phyloP scores from a whole-genome alignment of 2,329 filamentous ascomycete species.

The Fusarium kyushuense region DNA sequence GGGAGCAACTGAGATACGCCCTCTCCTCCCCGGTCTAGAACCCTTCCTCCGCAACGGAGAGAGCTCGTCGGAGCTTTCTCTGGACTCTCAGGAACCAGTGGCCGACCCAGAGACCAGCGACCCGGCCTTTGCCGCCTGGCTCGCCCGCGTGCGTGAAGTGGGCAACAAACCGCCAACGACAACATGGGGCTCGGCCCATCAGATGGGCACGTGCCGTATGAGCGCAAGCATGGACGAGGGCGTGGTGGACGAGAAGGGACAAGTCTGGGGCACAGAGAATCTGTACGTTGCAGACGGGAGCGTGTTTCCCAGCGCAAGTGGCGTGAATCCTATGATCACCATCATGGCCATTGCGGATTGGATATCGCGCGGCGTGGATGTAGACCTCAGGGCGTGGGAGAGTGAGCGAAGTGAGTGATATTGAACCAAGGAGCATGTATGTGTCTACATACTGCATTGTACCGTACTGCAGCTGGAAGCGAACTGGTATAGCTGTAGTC shows the following conservation, averaged over 20 bases:
- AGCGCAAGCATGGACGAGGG: constrained; percentile 63
- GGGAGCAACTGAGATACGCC: constrained; percentile 84
- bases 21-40: constrained; percentile 70
- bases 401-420: not conserved
- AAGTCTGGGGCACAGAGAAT: constrained; percentile 73
- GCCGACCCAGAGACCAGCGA: constrained; percentile 66
- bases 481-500: constrained; percentile 9
- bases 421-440: constrained; percentile 4
- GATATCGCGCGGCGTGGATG: constrained; percentile 69
- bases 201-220: constrained; percentile 86
- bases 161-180: constrained; percentile 64
- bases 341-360: constrained; percentile 77
- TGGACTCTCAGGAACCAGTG: constrained; percentile 32
- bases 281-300: constrained; percentile 80
- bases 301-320: constrained; percentile 80
- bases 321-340: constrained; percentile 86
- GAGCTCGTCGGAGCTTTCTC: constrained; percentile 34
- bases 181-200: constrained; percentile 77
- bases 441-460: constrained; percentile 1
- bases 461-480: constrained; percentile 7
- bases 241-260: constrained; percentile 69
- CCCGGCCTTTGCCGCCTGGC: constrained; percentile 71
- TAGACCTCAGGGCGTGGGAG: constrained; percentile 53
- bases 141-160: constrained; percentile 61
- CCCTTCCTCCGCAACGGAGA: constrained; percentile 65